These are phyloP conservation scores for Metschnikowia henanensis DNA, from an alignment of 805 yeast genomes.

Conservation along the genomic window DNA sequence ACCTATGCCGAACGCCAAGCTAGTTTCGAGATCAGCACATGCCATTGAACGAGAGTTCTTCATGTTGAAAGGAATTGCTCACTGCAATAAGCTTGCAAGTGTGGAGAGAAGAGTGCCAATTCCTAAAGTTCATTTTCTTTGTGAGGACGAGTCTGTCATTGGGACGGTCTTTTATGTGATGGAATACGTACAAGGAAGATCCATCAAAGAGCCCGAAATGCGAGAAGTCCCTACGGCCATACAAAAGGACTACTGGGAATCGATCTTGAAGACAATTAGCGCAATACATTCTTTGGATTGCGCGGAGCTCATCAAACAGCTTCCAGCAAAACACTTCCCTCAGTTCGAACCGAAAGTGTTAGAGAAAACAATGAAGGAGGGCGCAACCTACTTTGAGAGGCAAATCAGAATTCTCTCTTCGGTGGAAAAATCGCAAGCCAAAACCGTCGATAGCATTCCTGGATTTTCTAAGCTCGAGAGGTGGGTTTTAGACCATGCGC, in stretches of 20 bases:
- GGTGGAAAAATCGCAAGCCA: conserved; percentile 40
- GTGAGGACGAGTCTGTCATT: conserved; percentile 54
- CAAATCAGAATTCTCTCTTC: conserved; percentile 49
- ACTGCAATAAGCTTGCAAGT: conserved; percentile 24
- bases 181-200: conserved; percentile 59
- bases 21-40: conserved; percentile 58
- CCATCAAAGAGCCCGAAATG: conserved; percentile 54
- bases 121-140: conserved; percentile 50
- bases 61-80: conserved; percentile 42
- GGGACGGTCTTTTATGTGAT: conserved; percentile 61
- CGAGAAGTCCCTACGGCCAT: conserved; percentile 29
- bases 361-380: conserved; percentile 11
- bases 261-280: conserved; percentile 49
- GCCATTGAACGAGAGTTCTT: conserved; percentile 61
- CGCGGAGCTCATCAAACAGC: conserved; percentile 35
- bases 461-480: conserved; percentile 39
- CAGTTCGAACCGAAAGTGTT: conserved; percentile 31
- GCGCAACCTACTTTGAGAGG: conserved; percentile 48
- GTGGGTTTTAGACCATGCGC: conserved; percentile 46
- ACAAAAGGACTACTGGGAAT: conserved; percentile 41
- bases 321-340: conserved; percentile 49
- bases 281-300: conserved; percentile 53
- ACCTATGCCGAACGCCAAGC: conserved; percentile 49
- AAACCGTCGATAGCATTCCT: conserved; percentile 49
- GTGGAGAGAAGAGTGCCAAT: conserved; percentile 44